phyloP scores from a whole-genome alignment of 2,329 filamentous ascomycete species.

The Xylaria sp. region DNA sequence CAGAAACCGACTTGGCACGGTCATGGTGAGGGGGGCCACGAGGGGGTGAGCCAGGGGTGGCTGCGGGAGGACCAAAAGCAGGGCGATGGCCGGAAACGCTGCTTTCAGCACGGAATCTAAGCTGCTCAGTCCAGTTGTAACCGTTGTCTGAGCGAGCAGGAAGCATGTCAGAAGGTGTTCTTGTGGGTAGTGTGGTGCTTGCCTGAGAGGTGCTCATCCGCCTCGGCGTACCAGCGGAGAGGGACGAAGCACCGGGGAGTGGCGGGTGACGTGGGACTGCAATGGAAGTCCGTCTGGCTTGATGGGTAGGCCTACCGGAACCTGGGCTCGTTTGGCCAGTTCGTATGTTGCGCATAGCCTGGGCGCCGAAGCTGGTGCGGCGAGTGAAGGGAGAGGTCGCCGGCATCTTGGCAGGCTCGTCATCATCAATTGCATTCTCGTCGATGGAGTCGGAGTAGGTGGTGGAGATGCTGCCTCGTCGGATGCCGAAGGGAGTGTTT shows the following conservation, averaged over 20 bases:
- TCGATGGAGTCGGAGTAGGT: slow-evolving; percentile 72
- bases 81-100: slow-evolving; percentile 69
- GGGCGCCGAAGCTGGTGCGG: slow-evolving; percentile 89
- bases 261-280: slow-evolving; percentile 46
- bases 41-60: slow-evolving; percentile 56
- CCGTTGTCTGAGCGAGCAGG: slow-evolving; percentile 80
- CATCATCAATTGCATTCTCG: slow-evolving; percentile 79
- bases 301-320: slow-evolving; percentile 66
- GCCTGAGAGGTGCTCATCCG: slow-evolving; percentile 60
- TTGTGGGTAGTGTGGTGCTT: slow-evolving; percentile 67
- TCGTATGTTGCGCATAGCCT: slow-evolving; percentile 78
- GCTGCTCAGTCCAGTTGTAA: slow-evolving; percentile 97
- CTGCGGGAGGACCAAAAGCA: slow-evolving; percentile 62
- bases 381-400: slow-evolving; percentile 81
- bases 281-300: slow-evolving; percentile 44
- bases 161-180: slow-evolving; percentile 74
- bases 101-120: slow-evolving; percentile 91
- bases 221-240: slow-evolving; percentile 49
- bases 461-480: slow-evolving; percentile 75
- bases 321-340: slow-evolving; percentile 68
- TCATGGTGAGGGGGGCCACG: slow-evolving; percentile 64
- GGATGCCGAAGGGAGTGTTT: slow-evolving; percentile 62
- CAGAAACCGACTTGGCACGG: slow-evolving; percentile 75
- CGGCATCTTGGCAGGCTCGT: slow-evolving; percentile 68
- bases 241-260: slow-evolving; percentile 53